These are phyloP conservation scores for Metarhizium humberi DNA, from an alignment of 2,329 filamentous ascomycete genomes.

Conservation along the genomic window DNA sequence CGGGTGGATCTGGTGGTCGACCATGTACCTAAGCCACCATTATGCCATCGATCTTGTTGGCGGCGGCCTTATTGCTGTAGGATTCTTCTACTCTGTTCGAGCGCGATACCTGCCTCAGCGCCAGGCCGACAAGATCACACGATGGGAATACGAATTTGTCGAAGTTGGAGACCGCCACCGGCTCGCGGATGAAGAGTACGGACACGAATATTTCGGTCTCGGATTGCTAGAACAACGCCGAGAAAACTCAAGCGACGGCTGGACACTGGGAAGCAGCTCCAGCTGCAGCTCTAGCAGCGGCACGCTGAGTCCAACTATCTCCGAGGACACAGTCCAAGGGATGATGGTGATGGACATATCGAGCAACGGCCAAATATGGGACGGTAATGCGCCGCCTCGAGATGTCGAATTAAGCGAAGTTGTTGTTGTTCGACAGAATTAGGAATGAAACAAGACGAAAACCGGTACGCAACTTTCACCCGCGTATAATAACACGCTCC, in stretches of 20 bases:
- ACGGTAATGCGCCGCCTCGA: constrained; percentile 23
- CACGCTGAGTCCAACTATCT: constrained; percentile 39
- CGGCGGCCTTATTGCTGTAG: constrained; percentile 68
- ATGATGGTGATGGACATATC: constrained; percentile 26
- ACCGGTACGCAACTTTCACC: neutral
- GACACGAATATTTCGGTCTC: constrained; percentile 36
- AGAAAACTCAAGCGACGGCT: constrained; percentile 65
- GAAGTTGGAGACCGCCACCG: constrained; percentile 61
- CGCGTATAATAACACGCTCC: neutral
- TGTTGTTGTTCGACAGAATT: constrained; percentile 27
- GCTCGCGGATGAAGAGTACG: constrained; percentile 35
- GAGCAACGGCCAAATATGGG: constrained; percentile 29
- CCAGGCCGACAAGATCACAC: constrained; percentile 75
- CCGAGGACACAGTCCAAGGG: constrained; percentile 31
- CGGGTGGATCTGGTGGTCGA: constrained; percentile 95
- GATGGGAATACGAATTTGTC: constrained; percentile 94
- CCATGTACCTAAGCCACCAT: constrained; percentile 96
- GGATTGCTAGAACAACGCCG: constrained; percentile 34
- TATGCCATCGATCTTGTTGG: constrained; percentile 90
- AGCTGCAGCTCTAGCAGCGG: constrained; percentile 43
- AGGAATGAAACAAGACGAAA: neutral
- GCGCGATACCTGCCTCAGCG: constrained; percentile 72
- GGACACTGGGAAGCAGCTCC: constrained; percentile 80
- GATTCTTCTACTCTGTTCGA: constrained; percentile 75
- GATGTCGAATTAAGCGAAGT: constrained; percentile 38